These are phyloP conservation scores for Linnemannia zychae DNA, from an alignment of 192 early-diverging fungal species.

Conservation along the genomic window DNA sequence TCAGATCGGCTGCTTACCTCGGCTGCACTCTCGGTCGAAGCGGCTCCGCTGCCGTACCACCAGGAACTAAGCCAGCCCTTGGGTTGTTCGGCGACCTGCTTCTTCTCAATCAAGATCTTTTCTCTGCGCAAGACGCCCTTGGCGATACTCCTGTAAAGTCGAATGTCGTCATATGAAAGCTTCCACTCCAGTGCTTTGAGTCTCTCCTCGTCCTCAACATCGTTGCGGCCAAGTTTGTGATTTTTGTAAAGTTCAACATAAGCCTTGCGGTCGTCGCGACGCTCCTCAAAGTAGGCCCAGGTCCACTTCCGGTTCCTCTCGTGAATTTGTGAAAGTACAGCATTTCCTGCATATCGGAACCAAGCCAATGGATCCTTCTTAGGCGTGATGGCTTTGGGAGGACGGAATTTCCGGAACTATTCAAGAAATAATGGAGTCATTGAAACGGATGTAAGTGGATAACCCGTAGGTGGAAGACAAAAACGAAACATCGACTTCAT, in stretches of 20 bases:
- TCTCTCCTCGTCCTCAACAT: conserved; percentile 63
- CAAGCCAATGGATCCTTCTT: conserved; percentile 87
- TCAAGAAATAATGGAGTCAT: neutral
- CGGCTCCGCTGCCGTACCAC: conserved; percentile 46
- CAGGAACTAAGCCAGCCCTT: conserved; percentile 67
- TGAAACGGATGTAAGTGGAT: neutral
- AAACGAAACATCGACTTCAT: neutral
- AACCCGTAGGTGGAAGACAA: neutral
- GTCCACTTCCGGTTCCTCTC: conserved; percentile 87
- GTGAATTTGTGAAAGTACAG: conserved; percentile 89
- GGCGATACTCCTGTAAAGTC: conserved; percentile 85
- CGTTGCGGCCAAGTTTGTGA: conserved; percentile 62
- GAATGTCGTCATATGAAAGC: conserved; percentile 91
- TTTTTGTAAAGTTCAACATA: conserved; percentile 85
- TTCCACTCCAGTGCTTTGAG: conserved; percentile 80
- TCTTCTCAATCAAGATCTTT: conserved; percentile 70
- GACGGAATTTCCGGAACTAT: conserved; percentile 88
- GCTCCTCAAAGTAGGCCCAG: conserved; percentile 85
- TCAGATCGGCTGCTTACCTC: neutral
- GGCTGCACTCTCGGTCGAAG: neutral
- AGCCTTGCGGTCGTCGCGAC: conserved; percentile 80
- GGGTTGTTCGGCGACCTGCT: conserved; percentile 51
- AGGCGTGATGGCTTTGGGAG: conserved; percentile 85
- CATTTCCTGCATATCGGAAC: conserved; percentile 82
- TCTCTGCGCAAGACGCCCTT: conserved; percentile 80